Evolutionary conservation across 2,329 filamentous ascomycete species (phyloP).

Genomic region (Penicillium sp.): DNA sequence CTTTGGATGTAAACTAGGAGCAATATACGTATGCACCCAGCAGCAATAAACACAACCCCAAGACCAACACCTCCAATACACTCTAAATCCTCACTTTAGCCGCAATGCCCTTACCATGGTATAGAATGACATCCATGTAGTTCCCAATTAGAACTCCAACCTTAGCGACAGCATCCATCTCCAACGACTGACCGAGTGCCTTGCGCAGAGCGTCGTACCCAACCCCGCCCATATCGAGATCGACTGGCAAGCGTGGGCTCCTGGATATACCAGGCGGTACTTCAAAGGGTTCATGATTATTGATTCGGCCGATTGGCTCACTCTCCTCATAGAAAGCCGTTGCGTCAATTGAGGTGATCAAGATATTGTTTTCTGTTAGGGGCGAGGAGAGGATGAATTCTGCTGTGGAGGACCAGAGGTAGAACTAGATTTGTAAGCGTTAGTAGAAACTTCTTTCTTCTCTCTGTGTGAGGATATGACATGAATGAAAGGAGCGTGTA

Average conservation of each 20-base stretch:
- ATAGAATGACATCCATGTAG: slow-evolving; percentile 73
- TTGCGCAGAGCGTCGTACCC: slow-evolving; percentile 79
- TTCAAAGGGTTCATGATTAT: slow-evolving; percentile 71
- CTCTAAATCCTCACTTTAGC: slow-evolving; percentile 54
- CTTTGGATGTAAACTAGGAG: background rate
- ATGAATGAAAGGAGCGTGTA: slow-evolving; percentile 33
- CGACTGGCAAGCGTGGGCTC: slow-evolving; percentile 76
- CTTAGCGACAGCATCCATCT: slow-evolving; percentile 73
- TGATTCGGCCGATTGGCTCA: slow-evolving; percentile 73
- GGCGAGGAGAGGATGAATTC: slow-evolving; percentile 82
- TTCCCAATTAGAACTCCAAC: slow-evolving; percentile 72
- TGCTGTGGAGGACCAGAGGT: slow-evolving; percentile 82
- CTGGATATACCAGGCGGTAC: slow-evolving; percentile 71
- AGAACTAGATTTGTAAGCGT: slow-evolving; percentile 51
- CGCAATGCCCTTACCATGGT: slow-evolving; percentile 67
- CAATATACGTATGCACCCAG: background rate
- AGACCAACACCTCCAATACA: background rate
- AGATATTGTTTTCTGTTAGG: slow-evolving; percentile 68
- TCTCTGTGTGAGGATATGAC: slow-evolving; percentile 1
- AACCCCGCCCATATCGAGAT: slow-evolving; percentile 72
- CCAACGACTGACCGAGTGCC: slow-evolving; percentile 76
- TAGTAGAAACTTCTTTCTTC: background rate
- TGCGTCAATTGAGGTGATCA: slow-evolving; percentile 77
- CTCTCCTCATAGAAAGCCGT: slow-evolving; percentile 82
- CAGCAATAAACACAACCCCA: background rate